A percentile compares a stretch with the other conserved stretches of the same genome.
Conservation (phyloP, 75 land plant genomes). For the Selaginella moellendorffii region DNA sequence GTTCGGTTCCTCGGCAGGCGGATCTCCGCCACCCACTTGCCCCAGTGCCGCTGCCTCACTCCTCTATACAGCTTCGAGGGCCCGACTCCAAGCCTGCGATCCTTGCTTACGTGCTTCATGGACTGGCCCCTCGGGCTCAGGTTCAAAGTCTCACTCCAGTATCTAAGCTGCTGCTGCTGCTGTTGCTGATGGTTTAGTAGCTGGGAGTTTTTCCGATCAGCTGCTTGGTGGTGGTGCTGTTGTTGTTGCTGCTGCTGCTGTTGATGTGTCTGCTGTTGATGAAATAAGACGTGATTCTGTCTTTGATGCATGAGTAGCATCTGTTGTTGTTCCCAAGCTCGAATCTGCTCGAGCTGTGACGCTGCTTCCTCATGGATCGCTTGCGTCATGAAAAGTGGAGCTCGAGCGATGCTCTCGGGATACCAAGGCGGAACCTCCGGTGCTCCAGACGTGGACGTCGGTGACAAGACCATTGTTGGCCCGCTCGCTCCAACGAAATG, state of each 20-base stretch:
- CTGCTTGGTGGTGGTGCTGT: neutral
- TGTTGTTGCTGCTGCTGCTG: neutral
- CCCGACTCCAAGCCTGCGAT: neutral
- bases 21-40: slow-evolving; percentile 9
- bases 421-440: neutral
- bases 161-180: neutral
- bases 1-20: neutral
- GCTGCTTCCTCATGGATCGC: neutral
- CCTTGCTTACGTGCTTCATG: neutral
- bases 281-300: neutral
- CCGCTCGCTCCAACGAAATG: too few relatives aligned
- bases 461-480: too few relatives aligned
- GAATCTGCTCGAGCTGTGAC: too few relatives aligned
- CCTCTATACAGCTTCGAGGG: slow-evolving; percentile 3
- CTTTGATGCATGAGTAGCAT: neutral
- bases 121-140: slow-evolving; percentile 10
- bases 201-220: too few relatives aligned
- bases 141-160: slow-evolving; percentile 5
- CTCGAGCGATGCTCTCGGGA: neutral
- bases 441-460: neutral
- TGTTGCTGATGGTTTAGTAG: too few relatives aligned
- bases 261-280: too few relatives aligned
- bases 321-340: neutral
- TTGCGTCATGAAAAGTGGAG: neutral
- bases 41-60: slow-evolving; percentile 9